These are phyloP conservation scores for Kwoniella europaea DNA, from an alignment of 768 basidiomycete genomes.

Conservation along the genomic window DNA sequence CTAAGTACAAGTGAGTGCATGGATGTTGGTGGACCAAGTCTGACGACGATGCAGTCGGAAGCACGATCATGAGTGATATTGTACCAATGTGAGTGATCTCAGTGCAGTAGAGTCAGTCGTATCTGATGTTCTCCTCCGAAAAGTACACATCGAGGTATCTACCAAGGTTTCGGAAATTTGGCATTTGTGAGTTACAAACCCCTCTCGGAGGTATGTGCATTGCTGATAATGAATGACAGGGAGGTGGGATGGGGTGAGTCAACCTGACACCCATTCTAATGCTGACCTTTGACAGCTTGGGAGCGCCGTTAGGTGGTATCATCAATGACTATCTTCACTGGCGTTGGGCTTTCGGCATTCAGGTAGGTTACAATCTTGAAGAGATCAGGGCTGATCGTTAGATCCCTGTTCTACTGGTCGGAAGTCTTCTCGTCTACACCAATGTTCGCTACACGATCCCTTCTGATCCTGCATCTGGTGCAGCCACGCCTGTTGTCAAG, in stretches of 20 bases:
- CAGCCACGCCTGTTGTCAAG: constrained; percentile 11
- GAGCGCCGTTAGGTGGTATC: constrained; percentile 59
- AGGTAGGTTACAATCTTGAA: constrained; percentile 17
- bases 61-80: constrained; percentile 80
- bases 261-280: not conserved
- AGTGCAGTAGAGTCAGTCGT: no score
- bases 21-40: not conserved
- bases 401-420: constrained; percentile 20
- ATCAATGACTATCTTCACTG: constrained; percentile 84
- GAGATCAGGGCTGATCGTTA: not conserved
- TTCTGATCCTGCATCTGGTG: constrained; percentile 9
- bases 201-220: not conserved
- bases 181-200: constrained; percentile 68
- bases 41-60: constrained; percentile 18
- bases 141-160: constrained; percentile 67
- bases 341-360: constrained; percentile 61
- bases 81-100: constrained; percentile 70
- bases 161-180: constrained; percentile 68
- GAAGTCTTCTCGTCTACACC: constrained; percentile 5
- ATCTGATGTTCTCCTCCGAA: not conserved
- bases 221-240: constrained; percentile 3
- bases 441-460: constrained; percentile 24
- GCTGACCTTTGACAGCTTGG: constrained; percentile 40
- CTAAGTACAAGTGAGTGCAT: constrained; percentile 24
- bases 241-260: constrained; percentile 22